Base-by-base conservation (phyloP, 176 grass and related monocot species). In the Zoysia pacifica region DNA sequence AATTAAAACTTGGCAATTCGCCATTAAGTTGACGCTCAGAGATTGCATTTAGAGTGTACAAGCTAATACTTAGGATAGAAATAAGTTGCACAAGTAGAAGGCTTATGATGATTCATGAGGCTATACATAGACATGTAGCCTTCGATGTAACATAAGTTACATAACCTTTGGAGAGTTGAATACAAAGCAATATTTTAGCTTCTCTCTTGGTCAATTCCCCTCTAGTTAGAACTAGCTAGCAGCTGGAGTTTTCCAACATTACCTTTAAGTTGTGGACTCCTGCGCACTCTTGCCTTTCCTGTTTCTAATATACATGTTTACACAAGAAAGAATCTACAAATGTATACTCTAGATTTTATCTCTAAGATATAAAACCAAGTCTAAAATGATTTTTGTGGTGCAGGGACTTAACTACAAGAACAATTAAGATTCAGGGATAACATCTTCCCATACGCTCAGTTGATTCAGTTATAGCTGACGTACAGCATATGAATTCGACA, bases 391-490 rank as follows among this genome's bases (percentile, higher is more conserved):
- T 66, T 59, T 59, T 65, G 5, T 49, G 63, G 5, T 77, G 1
- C 28, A 65, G 46, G 16, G 69, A 37, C 2, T 51, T 16, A 77
- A 4, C 7, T 77, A 65, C 44, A 65, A 77, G 13, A 49, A 51
- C 18, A 1, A 18, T 65, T 28, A 67, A 20, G 51, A 20, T 41
- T 50, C 13, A 44, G 5, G 9, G 4, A 60, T 11, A 65, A 41
- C 52, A 54, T 1, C 37, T 12, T 54, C 53, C 36, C 36, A 74
- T 50, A 47, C 4, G 41, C 13, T 50, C 37, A 13, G 45, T 65
- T 59, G 82, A 72, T 66, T 85, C 53, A 79, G 48, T 47, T 20
- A 70, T 16, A 48, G 55, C 12, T 77, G 46, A 56, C 35, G 6
- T 50, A 62, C 8, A 65, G 12, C 71, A 78, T 77, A 60, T 73